Conservation (phyloP, 2,329 filamentous ascomycete species). For the Fusarium burgessii region DNA sequence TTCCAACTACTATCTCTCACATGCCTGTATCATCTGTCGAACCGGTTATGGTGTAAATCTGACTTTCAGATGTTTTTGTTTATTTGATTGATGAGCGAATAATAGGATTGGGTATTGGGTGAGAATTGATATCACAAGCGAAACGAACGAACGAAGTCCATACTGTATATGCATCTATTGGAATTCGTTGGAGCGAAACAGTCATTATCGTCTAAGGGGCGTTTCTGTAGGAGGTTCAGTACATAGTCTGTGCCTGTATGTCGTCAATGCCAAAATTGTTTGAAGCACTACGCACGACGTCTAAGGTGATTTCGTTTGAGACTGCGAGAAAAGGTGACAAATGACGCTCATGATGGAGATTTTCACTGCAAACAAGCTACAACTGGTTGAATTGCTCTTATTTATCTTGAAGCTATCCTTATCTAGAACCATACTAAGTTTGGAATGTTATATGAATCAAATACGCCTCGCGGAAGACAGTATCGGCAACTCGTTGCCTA, state of each 20-base stretch:
- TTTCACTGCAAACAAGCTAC: background rate
- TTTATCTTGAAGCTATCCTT: too few relatives aligned
- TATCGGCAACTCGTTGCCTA: too few relatives aligned
- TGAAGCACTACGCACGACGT: background rate
- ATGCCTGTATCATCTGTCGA: conserved; percentile 30
- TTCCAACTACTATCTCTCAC: conserved; percentile 32
- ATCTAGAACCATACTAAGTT: too few relatives aligned
- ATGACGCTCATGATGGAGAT: too few relatives aligned
- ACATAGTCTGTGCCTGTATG: background rate
- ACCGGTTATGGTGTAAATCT: conserved; percentile 32
- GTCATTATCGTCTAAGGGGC: conserved; percentile 14
- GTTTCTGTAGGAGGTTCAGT: background rate
- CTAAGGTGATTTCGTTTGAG: background rate
- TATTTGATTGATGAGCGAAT: conserved; percentile 5
- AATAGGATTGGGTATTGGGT: conserved; percentile 7
- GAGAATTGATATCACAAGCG: conserved; percentile 16
- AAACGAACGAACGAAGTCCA: conserved; percentile 15
- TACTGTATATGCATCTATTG: conserved; percentile 20
- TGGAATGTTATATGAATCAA: too few relatives aligned
- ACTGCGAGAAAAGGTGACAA: too few relatives aligned
- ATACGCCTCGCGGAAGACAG: too few relatives aligned
- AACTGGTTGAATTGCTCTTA: background rate
- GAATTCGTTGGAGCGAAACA: conserved; percentile 13
- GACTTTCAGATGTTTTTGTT: background rate
- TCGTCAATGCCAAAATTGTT: conserved; percentile 1